These are phyloP conservation scores for Annulohypoxylon maeteangense DNA, from an alignment of 495 filamentous ascomycete species.

Conservation along the genomic window DNA sequence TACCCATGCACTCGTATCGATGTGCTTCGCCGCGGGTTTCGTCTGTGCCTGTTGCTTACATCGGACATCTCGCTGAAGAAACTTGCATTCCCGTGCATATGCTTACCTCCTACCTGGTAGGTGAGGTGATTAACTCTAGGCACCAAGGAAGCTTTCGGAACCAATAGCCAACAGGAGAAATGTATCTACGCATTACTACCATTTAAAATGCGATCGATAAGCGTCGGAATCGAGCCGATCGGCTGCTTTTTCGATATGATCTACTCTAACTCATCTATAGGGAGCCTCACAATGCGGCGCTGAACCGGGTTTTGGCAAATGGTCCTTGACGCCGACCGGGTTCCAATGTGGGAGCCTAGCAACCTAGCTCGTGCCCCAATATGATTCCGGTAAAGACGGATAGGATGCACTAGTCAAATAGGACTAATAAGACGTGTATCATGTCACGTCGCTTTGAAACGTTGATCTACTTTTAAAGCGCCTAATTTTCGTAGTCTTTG, in stretches of 20 bases:
- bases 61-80: not conserved
- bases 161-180: not conserved
- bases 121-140: not conserved
- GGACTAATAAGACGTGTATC: constrained; percentile 1
- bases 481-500: not conserved
- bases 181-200: not conserved
- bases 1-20: not conserved
- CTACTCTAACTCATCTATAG: not conserved
- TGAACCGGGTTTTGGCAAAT: not conserved
- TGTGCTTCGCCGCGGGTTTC: not conserved
- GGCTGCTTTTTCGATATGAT: not conserved
- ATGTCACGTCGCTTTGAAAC: not conserved
- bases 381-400: not conserved
- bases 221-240: not conserved
- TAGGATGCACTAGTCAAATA: not conserved
- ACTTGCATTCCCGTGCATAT: not conserved
- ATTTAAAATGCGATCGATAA: not conserved
- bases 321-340: not conserved
- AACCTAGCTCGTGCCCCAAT: not conserved
- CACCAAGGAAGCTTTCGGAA: not conserved
- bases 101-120: not conserved
- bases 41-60: not conserved
- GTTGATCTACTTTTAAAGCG: not conserved
- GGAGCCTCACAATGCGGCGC: not conserved
- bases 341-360: not conserved